A percentile compares a stretch with the other conserved stretches of the same genome.
These are phyloP conservation scores for Phytophthora citrophthora DNA, from an alignment of 352 stramenopile species.

Conservation along the genomic window DNA sequence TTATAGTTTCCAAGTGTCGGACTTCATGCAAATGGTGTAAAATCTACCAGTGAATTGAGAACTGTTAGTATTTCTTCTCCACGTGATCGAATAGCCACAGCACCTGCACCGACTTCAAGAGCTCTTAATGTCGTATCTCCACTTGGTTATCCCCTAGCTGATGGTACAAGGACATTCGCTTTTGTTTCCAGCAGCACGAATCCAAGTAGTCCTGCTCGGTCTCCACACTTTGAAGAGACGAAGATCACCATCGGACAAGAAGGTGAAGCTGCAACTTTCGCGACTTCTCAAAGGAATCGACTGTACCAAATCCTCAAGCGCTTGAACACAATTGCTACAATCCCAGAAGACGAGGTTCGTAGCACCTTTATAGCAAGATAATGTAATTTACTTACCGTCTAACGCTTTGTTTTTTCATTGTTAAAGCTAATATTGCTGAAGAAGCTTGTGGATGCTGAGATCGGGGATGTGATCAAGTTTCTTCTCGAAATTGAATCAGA, in stretches of 20 bases:
- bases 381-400: not conserved
- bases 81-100: slow-evolving; percentile 24
- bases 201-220: slow-evolving; percentile 2
- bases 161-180: not conserved
- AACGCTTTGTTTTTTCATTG: slow-evolving; percentile 3
- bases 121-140: not conserved
- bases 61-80: slow-evolving; percentile 7
- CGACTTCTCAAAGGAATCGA: slow-evolving; percentile 57
- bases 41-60: slow-evolving; percentile 29
- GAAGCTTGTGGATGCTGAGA: slow-evolving; percentile 74
- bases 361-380: not conserved
- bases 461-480: slow-evolving; percentile 74
- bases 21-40: slow-evolving; percentile 8
- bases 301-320: slow-evolving; percentile 76
- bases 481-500: slow-evolving; percentile 58
- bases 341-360: slow-evolving; percentile 68
- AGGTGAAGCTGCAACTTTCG: slow-evolving; percentile 40
- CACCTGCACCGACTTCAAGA: slow-evolving; percentile 21
- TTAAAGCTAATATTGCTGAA: slow-evolving; percentile 66
- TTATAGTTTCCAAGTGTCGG: slow-evolving; percentile 15
- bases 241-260: slow-evolving; percentile 62
- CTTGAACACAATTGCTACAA: slow-evolving; percentile 45
- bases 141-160: not conserved
- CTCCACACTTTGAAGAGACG: slow-evolving; percentile 46
- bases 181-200: slow-evolving; percentile 13